These are phyloP conservation scores for Scopulariopsis brevicaulis DNA, from an alignment of 2,329 filamentous ascomycete genomes.

Conservation along the genomic window DNA sequence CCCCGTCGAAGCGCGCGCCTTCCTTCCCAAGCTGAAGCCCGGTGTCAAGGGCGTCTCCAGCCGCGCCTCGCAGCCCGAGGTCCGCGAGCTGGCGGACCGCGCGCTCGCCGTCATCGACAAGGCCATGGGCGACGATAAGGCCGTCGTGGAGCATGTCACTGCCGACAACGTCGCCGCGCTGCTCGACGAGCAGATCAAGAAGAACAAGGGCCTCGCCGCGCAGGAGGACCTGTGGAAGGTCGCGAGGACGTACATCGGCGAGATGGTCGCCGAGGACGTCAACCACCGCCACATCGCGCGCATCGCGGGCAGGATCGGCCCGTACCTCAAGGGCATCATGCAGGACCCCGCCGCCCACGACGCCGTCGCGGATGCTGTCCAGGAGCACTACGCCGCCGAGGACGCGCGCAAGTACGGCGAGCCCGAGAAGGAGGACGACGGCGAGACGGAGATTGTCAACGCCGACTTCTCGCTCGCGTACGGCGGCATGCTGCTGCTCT, in stretches of 20 bases:
- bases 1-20: slow-evolving; percentile 86
- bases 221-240: slow-evolving; percentile 51
- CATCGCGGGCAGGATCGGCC: slow-evolving; percentile 55
- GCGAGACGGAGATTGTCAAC: slow-evolving; percentile 93
- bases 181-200: slow-evolving; percentile 66
- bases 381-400: slow-evolving; percentile 69
- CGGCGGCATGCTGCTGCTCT: slow-evolving; percentile 92
- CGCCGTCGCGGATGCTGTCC: slow-evolving; percentile 59
- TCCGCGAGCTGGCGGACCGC: slow-evolving; percentile 76
- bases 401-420: slow-evolving; percentile 80
- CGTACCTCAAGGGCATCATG: slow-evolving; percentile 67
- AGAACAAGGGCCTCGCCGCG: slow-evolving; percentile 51
- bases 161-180: slow-evolving; percentile 64
- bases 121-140: slow-evolving; percentile 70
- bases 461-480: slow-evolving; percentile 96
- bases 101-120: slow-evolving; percentile 82
- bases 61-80: slow-evolving; percentile 85
- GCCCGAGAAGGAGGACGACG: slow-evolving; percentile 78
- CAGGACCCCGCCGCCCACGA: slow-evolving; percentile 46
- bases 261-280: slow-evolving; percentile 79
- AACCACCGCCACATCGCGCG: slow-evolving; percentile 71
- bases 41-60: slow-evolving; percentile 85
- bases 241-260: slow-evolving; percentile 62
- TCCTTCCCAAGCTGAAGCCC: slow-evolving; percentile 87
- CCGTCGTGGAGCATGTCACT: slow-evolving; percentile 53